Evolutionary conservation across 352 stramenopile species (phyloP), one percentile per base, ranked within the genome.

Genomic region (Phytophthora melonis): DNA sequence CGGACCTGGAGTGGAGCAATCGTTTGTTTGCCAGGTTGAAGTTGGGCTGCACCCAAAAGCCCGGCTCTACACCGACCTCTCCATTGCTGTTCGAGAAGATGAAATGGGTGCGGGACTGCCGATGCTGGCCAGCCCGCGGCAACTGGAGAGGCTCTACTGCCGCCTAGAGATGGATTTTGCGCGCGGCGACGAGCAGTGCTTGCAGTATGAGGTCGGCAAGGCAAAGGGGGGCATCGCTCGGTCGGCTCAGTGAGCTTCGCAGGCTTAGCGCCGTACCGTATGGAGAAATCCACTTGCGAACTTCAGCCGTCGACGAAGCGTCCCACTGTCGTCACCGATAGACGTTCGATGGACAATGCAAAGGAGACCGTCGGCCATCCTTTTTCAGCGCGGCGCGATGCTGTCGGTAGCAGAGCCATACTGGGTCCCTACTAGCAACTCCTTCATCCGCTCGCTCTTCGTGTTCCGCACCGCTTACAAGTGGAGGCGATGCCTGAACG

Each of bases 311-410:
- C 47, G 41, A 30, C 47, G n/a, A 27, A 23, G 47, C n/a, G 47
- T 54, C 47, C 47, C 47, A 54, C 47, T 27, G 47, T 54, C 47
- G 47, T 54, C 47, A 30, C 47, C 47, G 18, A 54, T 49, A 18
- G 13, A 49, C 41, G 41, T 49, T 49, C 41, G 41, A n/a, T 19
- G 41, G 41, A 49, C 41, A 41, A 41, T 41, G 34, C 34, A 41
- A 49, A 49, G 16, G 41, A 49, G 41, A 49, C 41, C 41, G 16
- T 19, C 36, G 36, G 27, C 2, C 27, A 32, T 32, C 27, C 9
- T 14, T 41, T 41, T 41, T 11, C 32, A 36, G 32, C 32, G 32
- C 34, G 8, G 34, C 13, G 34, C 34, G 9, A 1, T 41, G 34
- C 27, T 16, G 9, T 41, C 34, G 27, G 27, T 8, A 32, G 4